Evolutionary conservation across 805 yeast genomes (phyloP).

Genomic region (Wickerhamiella kazuoi): DNA sequence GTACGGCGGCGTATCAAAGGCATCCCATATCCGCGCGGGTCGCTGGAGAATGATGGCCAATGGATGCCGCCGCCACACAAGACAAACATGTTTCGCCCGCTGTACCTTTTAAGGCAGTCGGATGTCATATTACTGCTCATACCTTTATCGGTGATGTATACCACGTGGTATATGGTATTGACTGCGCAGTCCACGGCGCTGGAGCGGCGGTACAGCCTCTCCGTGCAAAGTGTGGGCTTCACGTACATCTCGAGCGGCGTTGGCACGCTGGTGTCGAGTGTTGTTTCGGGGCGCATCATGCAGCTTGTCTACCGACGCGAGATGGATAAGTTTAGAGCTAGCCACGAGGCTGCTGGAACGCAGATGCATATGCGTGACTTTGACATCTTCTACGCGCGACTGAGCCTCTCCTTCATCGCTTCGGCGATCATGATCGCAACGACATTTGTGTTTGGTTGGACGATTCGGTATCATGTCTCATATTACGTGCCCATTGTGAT

Average conservation of each 20-base stretch:
- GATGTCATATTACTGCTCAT: slow-evolving; percentile 33
- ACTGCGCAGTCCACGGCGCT: slow-evolving; percentile 47
- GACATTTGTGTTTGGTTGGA: slow-evolving; percentile 55
- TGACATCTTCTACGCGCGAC: slow-evolving; percentile 38
- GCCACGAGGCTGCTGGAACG: slow-evolving; percentile 15
- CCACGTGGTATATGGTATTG: slow-evolving; percentile 52
- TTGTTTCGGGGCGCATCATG: slow-evolving; percentile 38
- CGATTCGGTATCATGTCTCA: slow-evolving; percentile 31
- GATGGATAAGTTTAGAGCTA: slow-evolving; percentile 9
- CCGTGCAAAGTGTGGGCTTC: slow-evolving; percentile 43
- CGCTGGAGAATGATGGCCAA: slow-evolving; percentile 10
- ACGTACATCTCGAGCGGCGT: slow-evolving; percentile 62
- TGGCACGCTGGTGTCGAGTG: slow-evolving; percentile 44
- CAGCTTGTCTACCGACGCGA: slow-evolving; percentile 31
- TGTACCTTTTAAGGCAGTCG: slow-evolving; percentile 28
- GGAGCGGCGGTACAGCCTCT: slow-evolving; percentile 31
- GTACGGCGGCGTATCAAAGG: slow-evolving; percentile 11
- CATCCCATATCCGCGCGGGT: slow-evolving; percentile 11
- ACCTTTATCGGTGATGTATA: slow-evolving; percentile 45
- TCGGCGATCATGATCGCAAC: slow-evolving; percentile 26
- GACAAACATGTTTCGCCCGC: slow-evolving; percentile 15
- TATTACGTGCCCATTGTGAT: slow-evolving; percentile 41
- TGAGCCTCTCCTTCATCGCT: slow-evolving; percentile 31
- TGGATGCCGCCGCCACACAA: slow-evolving; percentile 12
- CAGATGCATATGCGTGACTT: slow-evolving; percentile 22